These are phyloP conservation scores for Brassica hybrid DNA, from an alignment of 441 rosid genomes.

Conservation along the genomic window DNA sequence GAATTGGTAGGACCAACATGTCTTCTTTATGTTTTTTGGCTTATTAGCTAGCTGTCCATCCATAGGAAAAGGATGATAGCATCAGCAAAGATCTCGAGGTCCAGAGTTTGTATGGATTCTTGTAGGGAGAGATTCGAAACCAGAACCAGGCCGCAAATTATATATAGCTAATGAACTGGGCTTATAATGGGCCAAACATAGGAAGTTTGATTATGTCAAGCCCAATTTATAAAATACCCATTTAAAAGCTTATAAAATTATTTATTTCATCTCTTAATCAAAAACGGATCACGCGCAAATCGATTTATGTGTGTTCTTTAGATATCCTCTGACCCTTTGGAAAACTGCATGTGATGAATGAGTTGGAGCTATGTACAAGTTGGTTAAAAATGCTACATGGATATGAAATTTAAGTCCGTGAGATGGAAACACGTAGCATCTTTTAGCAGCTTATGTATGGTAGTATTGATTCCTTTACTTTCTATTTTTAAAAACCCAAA, in stretches of 20 bases:
- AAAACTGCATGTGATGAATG: neutral
- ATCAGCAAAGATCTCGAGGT: neutral
- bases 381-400: slow-evolving; percentile 6
- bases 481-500: neutral
- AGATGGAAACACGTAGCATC: slow-evolving; percentile 12
- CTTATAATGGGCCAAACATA: neutral
- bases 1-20: neutral
- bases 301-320: no score
- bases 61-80: neutral
- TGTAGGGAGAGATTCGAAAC: no score
- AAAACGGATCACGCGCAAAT: no score
- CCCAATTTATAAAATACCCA: no score
- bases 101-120: neutral
- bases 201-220: neutral
- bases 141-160: neutral
- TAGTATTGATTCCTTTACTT: neutral
- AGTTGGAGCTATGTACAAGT: neutral
- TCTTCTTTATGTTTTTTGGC: neutral
- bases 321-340: neutral
- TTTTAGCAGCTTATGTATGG: slow-evolving; percentile 16
- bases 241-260: neutral
- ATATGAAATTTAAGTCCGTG: neutral
- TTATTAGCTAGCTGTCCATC: neutral
- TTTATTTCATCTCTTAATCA: no score
- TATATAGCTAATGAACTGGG: neutral